A percentile compares a stretch with the other conserved stretches of the same genome.
phyloP scores from a whole-genome alignment of 805 yeast genomes.

The Wickerhamiella bombiphila region DNA sequence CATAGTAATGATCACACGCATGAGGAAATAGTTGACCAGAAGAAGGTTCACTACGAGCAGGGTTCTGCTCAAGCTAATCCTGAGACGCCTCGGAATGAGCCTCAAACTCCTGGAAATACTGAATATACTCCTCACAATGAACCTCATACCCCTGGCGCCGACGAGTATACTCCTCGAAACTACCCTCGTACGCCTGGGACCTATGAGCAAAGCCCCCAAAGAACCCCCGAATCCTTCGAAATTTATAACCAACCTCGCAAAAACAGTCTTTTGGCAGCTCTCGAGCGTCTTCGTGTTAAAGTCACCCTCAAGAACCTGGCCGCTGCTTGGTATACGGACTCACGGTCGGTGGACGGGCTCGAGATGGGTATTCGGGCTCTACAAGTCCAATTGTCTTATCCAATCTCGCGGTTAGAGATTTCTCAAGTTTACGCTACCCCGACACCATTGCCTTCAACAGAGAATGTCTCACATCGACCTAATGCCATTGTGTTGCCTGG shows the following conservation, averaged over 20 bases:
- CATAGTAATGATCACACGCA: too few relatives aligned
- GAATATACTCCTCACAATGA: too few relatives aligned
- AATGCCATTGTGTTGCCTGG: slow-evolving; percentile 21
- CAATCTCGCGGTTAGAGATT: slow-evolving; percentile 52
- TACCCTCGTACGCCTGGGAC: too few relatives aligned
- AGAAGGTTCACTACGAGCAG: background rate
- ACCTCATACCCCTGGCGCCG: background rate
- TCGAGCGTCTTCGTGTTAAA: slow-evolving; percentile 8
- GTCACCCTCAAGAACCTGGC: slow-evolving; percentile 37
- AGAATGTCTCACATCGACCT: slow-evolving; percentile 16
- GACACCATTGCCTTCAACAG: background rate
- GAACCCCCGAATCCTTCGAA: too few relatives aligned
- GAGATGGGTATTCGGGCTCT: slow-evolving; percentile 64
- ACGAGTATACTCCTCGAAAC: too few relatives aligned
- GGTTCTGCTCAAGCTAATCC: background rate
- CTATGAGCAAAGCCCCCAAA: too few relatives aligned
- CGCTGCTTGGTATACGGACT: slow-evolving; percentile 47
- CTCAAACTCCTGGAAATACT: background rate
- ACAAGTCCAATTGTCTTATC: slow-evolving; percentile 47
- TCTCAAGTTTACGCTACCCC: slow-evolving; percentile 56
- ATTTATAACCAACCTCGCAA: too few relatives aligned
- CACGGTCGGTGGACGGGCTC: slow-evolving; percentile 42
- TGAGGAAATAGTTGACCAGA: too few relatives aligned
- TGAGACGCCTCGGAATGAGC: background rate
- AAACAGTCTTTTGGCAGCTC: background rate